These are phyloP conservation scores for Aspergillus funiculosus DNA, from an alignment of 495 filamentous ascomycete species.

Conservation along the genomic window DNA sequence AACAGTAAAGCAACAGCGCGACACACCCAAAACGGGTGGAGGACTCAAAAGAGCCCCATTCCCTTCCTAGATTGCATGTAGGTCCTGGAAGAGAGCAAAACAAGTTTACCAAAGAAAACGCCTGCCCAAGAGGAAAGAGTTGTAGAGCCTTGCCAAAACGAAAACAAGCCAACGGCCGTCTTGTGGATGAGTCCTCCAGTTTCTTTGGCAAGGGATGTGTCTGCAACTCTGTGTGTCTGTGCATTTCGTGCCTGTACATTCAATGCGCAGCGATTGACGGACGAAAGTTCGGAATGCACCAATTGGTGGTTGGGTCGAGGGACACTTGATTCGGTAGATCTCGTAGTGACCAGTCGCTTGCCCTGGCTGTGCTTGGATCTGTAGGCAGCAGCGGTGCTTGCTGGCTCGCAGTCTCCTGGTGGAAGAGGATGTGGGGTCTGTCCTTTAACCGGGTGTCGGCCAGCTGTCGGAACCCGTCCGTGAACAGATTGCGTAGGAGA, in stretches of 20 bases:
- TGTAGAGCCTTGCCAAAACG: constrained; percentile 9
- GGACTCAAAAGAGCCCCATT: constrained; percentile 15
- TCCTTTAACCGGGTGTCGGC: not conserved
- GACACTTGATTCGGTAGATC: no score
- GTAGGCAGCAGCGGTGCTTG: not conserved
- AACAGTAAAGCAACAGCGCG: constrained; percentile 1
- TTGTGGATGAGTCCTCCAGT: not conserved
- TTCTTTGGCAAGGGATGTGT: not conserved
- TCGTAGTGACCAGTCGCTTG: not conserved
- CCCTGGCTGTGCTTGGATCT: not conserved
- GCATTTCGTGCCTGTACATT: not conserved
- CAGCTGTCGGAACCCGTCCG: not conserved
- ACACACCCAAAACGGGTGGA: not conserved
- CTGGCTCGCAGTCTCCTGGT: not conserved
- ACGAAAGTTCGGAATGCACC: not conserved
- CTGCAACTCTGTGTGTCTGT: not conserved
- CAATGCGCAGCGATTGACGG: not conserved
- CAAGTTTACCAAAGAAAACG: constrained; percentile 11
- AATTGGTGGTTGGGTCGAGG: no score
- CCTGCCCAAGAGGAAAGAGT: constrained; percentile 12
- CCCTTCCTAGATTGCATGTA: constrained; percentile 14
- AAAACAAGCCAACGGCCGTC: not conserved
- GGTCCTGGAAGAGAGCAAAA: constrained; percentile 13
- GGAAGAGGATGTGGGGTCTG: not conserved
- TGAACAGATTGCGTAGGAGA: not conserved